Percentiles rank a stretch among this genome's conserved stretches.
Evolutionary conservation across 106 monocot genomes (phyloP).

Genomic region (Alisma plantagoaquatica): DNA sequence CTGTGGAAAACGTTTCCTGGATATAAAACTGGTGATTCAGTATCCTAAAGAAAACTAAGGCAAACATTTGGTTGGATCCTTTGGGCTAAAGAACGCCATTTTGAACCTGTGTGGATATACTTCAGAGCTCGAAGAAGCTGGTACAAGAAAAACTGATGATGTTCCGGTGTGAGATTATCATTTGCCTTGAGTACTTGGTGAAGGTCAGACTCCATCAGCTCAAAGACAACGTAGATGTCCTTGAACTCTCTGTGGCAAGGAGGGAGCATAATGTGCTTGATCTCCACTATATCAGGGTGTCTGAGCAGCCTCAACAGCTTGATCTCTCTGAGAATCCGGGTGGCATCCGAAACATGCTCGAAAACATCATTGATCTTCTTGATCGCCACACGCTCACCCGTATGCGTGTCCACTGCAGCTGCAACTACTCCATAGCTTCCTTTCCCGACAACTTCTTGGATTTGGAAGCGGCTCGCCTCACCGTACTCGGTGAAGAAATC

Average conservation of each 20-base stretch:
- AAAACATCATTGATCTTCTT: slow-evolving; percentile 66
- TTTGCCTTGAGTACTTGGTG: slow-evolving; percentile 61
- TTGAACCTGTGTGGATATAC: slow-evolving; percentile 46
- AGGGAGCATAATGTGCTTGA: slow-evolving; percentile 60
- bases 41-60: too few relatives aligned
- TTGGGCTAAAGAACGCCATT: not conserved
- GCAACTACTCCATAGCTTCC: slow-evolving; percentile 65
- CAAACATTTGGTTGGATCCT: too few relatives aligned
- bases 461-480: slow-evolving; percentile 43
- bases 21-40: not conserved
- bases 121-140: slow-evolving; percentile 52
- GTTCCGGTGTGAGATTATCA: slow-evolving; percentile 52
- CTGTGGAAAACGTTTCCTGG: slow-evolving; percentile 53
- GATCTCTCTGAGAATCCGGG: slow-evolving; percentile 54
- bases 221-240: slow-evolving; percentile 59
- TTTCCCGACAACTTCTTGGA: slow-evolving; percentile 50
- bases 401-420: slow-evolving; percentile 33
- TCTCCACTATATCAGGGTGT: slow-evolving; percentile 57
- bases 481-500: slow-evolving; percentile 64
- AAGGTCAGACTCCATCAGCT: slow-evolving; percentile 63
- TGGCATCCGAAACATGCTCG: slow-evolving; percentile 57
- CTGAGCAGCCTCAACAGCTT: slow-evolving; percentile 45
- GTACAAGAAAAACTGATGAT: slow-evolving; percentile 57
- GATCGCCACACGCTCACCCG: slow-evolving; percentile 41
- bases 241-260: slow-evolving; percentile 46